phyloP scores from a whole-genome alignment of 2,329 filamentous ascomycete genomes.

The Madurella fahalii region DNA sequence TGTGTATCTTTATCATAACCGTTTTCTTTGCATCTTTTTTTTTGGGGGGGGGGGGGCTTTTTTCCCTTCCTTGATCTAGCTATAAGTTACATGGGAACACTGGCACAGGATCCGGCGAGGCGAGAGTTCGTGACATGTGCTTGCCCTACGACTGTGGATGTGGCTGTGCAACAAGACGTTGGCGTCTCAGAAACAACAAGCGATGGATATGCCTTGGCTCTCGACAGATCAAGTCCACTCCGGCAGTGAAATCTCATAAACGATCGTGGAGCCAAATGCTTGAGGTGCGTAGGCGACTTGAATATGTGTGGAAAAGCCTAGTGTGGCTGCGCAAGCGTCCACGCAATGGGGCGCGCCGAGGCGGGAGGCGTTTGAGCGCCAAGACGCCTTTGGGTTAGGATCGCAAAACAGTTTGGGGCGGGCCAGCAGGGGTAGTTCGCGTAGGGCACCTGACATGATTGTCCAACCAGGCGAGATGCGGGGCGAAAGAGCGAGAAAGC shows the following conservation, averaged over 20 bases:
- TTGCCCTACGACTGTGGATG: not conserved
- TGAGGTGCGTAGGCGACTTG: not conserved
- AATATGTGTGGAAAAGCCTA: not conserved
- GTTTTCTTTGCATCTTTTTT: too few species aligned
- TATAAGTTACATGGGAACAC: too few species aligned
- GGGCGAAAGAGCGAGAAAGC: constrained; percentile 10
- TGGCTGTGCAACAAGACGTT: not conserved
- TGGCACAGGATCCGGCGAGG: too few species aligned
- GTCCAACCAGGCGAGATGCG: not conserved
- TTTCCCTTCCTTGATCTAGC: too few species aligned
- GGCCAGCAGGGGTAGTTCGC: constrained; percentile 2
- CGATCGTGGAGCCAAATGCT: not conserved
- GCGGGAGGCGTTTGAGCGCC: not conserved
- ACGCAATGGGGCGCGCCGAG: constrained; percentile 17
- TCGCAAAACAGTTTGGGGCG: not conserved
- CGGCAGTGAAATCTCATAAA: too few species aligned
- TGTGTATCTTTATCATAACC: too few species aligned
- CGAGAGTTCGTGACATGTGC: too few species aligned
- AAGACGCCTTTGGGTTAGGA: not conserved
- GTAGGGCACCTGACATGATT: constrained; percentile 6
- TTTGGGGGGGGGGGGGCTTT: too few species aligned
- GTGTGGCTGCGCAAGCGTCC: constrained; percentile 22
- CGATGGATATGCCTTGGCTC: not conserved
- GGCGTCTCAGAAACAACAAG: not conserved
- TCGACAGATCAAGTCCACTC: not conserved